Conservation (phyloP, 805 yeast species). For the Teunomyces atbi region DNA sequence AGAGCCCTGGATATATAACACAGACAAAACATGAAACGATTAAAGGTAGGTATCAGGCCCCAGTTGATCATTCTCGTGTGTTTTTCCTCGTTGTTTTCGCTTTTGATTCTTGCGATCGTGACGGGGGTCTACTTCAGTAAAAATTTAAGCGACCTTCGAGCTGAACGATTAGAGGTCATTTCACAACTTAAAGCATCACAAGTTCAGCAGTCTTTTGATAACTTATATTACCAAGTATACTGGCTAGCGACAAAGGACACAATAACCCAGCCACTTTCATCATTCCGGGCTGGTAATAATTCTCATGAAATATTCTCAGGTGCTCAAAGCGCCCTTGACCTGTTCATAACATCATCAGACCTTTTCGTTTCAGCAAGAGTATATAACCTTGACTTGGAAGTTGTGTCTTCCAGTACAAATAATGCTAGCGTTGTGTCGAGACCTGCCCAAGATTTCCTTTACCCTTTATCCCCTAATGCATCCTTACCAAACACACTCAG, state of each 20-base stretch:
- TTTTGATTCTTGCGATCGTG: slow-evolving; percentile 70
- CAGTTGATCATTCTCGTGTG: slow-evolving; percentile 73
- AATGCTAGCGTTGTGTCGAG: slow-evolving; percentile 23
- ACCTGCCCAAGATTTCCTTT: slow-evolving; percentile 36
- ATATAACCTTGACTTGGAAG: slow-evolving; percentile 57
- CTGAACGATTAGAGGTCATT: slow-evolving; percentile 71
- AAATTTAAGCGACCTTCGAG: slow-evolving; percentile 59
- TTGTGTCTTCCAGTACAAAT: slow-evolving; percentile 41
- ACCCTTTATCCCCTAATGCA: slow-evolving; percentile 50
- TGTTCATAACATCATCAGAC: slow-evolving; percentile 63
- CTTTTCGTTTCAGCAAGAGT: slow-evolving; percentile 61
- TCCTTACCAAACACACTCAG: slow-evolving; percentile 43
- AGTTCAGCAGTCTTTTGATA: slow-evolving; percentile 63
- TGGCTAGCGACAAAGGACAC: slow-evolving; percentile 63
- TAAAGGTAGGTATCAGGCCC: slow-evolving; percentile 66
- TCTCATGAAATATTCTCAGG: slow-evolving; percentile 42
- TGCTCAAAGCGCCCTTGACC: slow-evolving; percentile 49
- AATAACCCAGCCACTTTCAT: slow-evolving; percentile 57
- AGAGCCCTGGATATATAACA: background rate
- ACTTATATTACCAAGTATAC: slow-evolving; percentile 63
- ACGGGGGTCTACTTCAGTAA: slow-evolving; percentile 69
- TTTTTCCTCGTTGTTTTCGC: slow-evolving; percentile 64
- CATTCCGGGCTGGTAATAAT: slow-evolving; percentile 71
- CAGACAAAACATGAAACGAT: slow-evolving; percentile 25
- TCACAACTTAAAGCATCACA: slow-evolving; percentile 82